Conservation (phyloP, 2,329 filamentous ascomycete genomes). For the Hymenoscyphus infarciens region DNA sequence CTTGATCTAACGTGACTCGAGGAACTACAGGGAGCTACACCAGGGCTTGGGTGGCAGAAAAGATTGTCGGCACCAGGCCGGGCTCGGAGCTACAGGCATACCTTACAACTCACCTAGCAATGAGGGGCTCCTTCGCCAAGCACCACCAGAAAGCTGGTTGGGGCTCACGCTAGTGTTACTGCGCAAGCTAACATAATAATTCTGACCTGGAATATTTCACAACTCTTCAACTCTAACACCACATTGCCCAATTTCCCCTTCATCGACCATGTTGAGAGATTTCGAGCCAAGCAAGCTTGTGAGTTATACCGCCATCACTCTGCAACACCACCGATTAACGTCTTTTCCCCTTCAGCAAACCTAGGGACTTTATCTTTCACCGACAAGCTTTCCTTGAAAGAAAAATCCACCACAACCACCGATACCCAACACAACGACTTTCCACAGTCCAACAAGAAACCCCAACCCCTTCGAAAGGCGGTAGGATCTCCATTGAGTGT, state of each 20-base stretch:
- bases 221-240: conserved; percentile 1
- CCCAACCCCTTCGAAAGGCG: conserved; percentile 7
- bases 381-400: conserved; percentile 9
- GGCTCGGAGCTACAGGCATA: background rate
- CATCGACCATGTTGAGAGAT: conserved; percentile 21
- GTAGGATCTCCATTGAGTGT: conserved; percentile 19
- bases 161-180: background rate
- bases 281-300: conserved; percentile 20
- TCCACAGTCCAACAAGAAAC: conserved; percentile 9
- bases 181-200: background rate
- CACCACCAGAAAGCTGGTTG: background rate
- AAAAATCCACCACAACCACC: background rate
- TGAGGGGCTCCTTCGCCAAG: background rate
- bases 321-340: background rate
- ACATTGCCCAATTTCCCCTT: background rate
- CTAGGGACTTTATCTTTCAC: conserved; percentile 4
- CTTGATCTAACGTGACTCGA: background rate
- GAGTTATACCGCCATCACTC: background rate
- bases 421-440: conserved; percentile 1
- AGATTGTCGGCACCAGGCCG: background rate
- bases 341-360: conserved; percentile 13
- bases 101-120: background rate
- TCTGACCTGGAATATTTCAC: conserved; percentile 2
- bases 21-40: background rate
- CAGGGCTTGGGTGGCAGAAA: background rate